These are phyloP conservation scores for barley (Hordeum vulgare) DNA, from an alignment of 176 grass and related monocot genomes.

Conservation along the genomic window MorexV3_pseudomolecules_assembly NC_058521.1:580747380-580747879, in stretches of 20 bases:
- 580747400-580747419: constrained; percentile 75
- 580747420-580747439: constrained; percentile 68
- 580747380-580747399: constrained; percentile 55
- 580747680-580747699: neutral
- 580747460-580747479: constrained; percentile 85
- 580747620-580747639: constrained; percentile 70
- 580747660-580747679: neutral
- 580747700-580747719: constrained; percentile 1
- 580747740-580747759: constrained; percentile 38
- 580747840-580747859: neutral
- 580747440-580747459: constrained; percentile 65
- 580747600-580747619: constrained; percentile 82
- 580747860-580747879: constrained; percentile 21
- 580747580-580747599: constrained; percentile 77
- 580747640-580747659: constrained; percentile 59
- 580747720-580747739: constrained; percentile 15
- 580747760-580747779: neutral
- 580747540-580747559: constrained; percentile 71
- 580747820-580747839: constrained; percentile 14
- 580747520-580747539: constrained; percentile 96
- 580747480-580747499: constrained; percentile 96
- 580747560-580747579: constrained; percentile 83
- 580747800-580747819: neutral
- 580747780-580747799: neutral
- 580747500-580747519: constrained; percentile 79